Evolutionary conservation across 2,329 filamentous ascomycete genomes (phyloP), one percentile per base, ranked within the genome.

Genomic region (Fusarium sp.): DNA sequence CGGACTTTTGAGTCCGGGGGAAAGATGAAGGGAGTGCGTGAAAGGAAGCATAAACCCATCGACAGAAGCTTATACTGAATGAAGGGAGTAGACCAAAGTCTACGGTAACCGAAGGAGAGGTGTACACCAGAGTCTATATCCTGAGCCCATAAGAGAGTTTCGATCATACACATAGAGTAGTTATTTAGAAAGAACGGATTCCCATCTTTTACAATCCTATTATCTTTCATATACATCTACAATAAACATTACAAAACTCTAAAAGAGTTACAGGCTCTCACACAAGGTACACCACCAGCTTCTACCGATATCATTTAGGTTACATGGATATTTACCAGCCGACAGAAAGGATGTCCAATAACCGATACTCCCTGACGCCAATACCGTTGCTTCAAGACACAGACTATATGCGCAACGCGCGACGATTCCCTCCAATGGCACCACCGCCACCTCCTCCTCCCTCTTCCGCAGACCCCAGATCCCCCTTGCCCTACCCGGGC

Each of bases 141-240:
- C 18, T 7, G 10, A 12, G 18, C 10, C 10, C 10, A 38, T 12
- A 7, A 4, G 3, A 38, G 2, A 11, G 16, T 38, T n/a, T 12
- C 2, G 10, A n/a, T n/a, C 18, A 38, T 38, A 1, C 18, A n/a
- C 6, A 0, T 3, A 4, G 10, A 4, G 34, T 38, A 38, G 18
- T 2, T 38, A 38, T 38, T 12, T 38, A 38, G 0, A n/a, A 4
- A 12, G 18, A 7, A 38, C 4, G 3, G 7, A 38, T 12, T 2
- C 18, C 6, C 18, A 4, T 1, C 6, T 6, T n/a, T n/a, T 12
- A 0, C 6, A 38, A 38, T 38, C 5, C n/a, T 12, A 6, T 6
- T 6, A 1, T n/a, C 18, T 10, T 12, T n/a, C 10, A n/a, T 11
- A 12, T 4, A n/a, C 10, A 38, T 11, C 4, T 3, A n/a, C 18